A percentile compares a stretch with the other conserved stretches of the same genome.
These are phyloP conservation scores for Phalaenopsis hybrid DNA, from an alignment of 116 monocot genomes.

Conservation along the genomic window DNA sequence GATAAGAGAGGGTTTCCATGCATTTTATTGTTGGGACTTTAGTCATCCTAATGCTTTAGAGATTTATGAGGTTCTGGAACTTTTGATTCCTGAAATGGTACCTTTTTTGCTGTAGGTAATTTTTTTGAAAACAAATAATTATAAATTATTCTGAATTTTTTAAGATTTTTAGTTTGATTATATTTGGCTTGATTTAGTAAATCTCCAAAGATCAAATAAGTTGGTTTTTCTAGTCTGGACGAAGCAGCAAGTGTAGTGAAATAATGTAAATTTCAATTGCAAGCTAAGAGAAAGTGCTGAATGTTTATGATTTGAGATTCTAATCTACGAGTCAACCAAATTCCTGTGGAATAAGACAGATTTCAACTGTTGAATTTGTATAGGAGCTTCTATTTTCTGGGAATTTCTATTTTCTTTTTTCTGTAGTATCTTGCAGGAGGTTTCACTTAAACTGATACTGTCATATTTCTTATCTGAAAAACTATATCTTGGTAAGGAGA, in stretches of 20 bases:
- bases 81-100: conserved; percentile 36
- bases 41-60: conserved; percentile 26
- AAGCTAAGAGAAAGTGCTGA: not conserved
- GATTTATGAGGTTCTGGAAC: conserved; percentile 38
- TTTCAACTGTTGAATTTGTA: not conserved
- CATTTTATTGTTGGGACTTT: conserved; percentile 45
- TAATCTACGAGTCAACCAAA: not conserved
- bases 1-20: conserved; percentile 30
- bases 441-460: too few species aligned
- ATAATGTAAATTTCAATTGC: not conserved
- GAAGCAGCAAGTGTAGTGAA: not conserved
- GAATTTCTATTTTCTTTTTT: too few species aligned
- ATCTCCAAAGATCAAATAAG: not conserved
- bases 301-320: not conserved
- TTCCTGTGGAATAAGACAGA: too few species aligned
- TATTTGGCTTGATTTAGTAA: too few species aligned
- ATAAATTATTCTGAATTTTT: not conserved
- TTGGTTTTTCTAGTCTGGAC: not conserved
- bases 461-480: too few species aligned
- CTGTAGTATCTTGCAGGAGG: too few species aligned
- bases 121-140: not conserved
- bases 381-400: not conserved
- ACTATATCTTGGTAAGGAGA: too few species aligned
- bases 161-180: not conserved
- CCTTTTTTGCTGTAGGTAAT: not conserved